Evolutionary conservation across 2,329 filamentous ascomycete genomes (phyloP), one percentile per base, ranked within the genome.

Genomic region (Cladosporium sp.): DNA sequence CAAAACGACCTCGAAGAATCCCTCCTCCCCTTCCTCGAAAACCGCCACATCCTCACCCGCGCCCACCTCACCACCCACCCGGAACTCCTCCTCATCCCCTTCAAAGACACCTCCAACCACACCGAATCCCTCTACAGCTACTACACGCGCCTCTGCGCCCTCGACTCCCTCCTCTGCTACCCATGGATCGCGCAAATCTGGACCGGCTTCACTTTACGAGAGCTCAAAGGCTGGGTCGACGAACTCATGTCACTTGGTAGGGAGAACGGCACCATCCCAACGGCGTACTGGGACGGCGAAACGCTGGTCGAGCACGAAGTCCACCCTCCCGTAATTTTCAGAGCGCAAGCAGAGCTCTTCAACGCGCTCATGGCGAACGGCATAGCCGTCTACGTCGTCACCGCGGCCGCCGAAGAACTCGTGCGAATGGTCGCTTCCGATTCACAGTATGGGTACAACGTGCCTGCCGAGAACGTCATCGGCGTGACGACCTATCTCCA

Each of bases 161-260:
- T 75, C 24, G 70, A 73, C 44, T 66, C 70, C 18, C 58, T 64
- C 9, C 39, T 75, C 15, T 74, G 72, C 62, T 74, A 75, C 54
- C 71, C 71, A 0, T 74, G 70, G 61, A 66, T 64, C 8, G 70
- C 70, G 1, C 69, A 75, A 52, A 63, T 73, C 50, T 75, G 70
- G 43, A 64, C 66, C 36, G 72, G 70, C 20, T 60, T 74, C 29
- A 65, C 72, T 1, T 65, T 79, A 48, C 66, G 71, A 45, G 68
- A 75, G 53, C 67, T 75, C 30, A 74, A 73, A 60, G 69, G 67
- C 52, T 72, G 73, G 55, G 70, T 74, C 2, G 76, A 76, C 55
- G 70, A 76, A 54, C 66, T 77, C 52, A 72, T 77, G 63, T 67
- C 71, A 1, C 65, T 71, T 51, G n/a, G n/a, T n/a, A n/a, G n/a